Base-by-base conservation (phyloP, 2,329 filamentous ascomycete species). In the Talaromyces sp. region DNA sequence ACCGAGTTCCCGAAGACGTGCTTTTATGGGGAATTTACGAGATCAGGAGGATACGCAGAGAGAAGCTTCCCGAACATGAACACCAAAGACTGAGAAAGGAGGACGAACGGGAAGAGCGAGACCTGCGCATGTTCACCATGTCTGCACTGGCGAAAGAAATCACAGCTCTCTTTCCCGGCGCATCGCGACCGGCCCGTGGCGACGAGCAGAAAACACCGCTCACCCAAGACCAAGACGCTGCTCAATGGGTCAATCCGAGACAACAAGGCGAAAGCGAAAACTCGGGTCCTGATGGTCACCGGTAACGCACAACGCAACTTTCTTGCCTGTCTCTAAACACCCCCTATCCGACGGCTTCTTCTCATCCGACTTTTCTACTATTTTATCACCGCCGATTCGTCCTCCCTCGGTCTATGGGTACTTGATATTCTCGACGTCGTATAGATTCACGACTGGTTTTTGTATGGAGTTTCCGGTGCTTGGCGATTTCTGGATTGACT, bases 21-120 rank as follows among this genome's bases (percentile, higher is more conserved):
- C 83, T 98, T 64, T 84, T 96, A 16, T 93, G 93, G 81, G 92
- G 97, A 65, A 89, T 95, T 78, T 88, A 93, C 68, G 95, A 98
- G 79, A 95, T 99, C 71, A 91, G 91, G 70, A 86, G 87, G 65
- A 85, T 94, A 70, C 89, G 94, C 70, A 88, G 95, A 57, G 84
- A 87, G 69, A 93, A 96, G 77, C 86, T 96, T 83, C 83, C 84
- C 74, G 96, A 97, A 79, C 65, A 73, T 18, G 89, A 96, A 69
- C 88, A 90, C 63, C 71, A 72, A 56, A 76, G 78, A 33, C 64
- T 82, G 50, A 68, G 77, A 61, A 78, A 78, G 65, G 79, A 82
- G 64, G 79, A 82, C 60, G 79, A 81, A 57, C 76, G 79, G 18
- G 79, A 82, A 66, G 79, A 82, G 67, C 72, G 72, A 59, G 79